Conservation (phyloP, 805 yeast species). For the Candida odintsovae region DNA sequence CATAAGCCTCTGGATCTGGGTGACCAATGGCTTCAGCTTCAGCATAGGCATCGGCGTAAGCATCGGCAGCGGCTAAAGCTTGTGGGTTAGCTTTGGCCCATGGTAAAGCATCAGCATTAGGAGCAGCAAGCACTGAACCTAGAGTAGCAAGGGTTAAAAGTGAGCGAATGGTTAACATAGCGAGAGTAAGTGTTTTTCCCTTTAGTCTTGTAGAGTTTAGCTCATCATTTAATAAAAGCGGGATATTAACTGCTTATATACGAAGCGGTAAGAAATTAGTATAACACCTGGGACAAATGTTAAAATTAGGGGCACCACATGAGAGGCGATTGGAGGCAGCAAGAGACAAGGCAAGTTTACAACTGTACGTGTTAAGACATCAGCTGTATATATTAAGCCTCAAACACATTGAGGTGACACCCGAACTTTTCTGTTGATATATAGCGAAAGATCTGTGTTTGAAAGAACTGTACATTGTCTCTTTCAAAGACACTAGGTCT, state of each 20-base stretch:
- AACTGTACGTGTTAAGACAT: too few relatives aligned
- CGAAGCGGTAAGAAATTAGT: too few relatives aligned
- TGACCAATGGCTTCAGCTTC: slow-evolving; percentile 12
- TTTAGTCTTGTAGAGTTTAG: not conserved
- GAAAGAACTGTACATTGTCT: too few relatives aligned
- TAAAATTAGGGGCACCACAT: too few relatives aligned
- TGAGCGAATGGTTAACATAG: not conserved
- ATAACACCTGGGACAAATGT: too few relatives aligned
- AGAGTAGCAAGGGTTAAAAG: not conserved
- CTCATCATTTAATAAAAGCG: not conserved
- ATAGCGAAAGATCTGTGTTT: too few relatives aligned
- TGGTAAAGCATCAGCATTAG: slow-evolving; percentile 8
- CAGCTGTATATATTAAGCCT: too few relatives aligned
- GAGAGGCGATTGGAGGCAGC: too few relatives aligned
- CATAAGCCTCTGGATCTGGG: slow-evolving; percentile 19
- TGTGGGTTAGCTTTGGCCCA: slow-evolving; percentile 8
- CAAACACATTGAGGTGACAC: too few relatives aligned
- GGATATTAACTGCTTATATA: not conserved
- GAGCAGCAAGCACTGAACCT: not conserved
- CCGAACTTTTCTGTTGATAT: too few relatives aligned
- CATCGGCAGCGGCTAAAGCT: slow-evolving; percentile 5
- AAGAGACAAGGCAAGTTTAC: too few relatives aligned
- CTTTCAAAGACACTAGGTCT: too few relatives aligned
- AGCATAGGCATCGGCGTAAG: slow-evolving; percentile 10
- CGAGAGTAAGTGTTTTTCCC: not conserved